These are phyloP conservation scores for Musa balbisiana DNA, from an alignment of 202 grass and related monocot species.

Conservation along the genomic window DNA sequence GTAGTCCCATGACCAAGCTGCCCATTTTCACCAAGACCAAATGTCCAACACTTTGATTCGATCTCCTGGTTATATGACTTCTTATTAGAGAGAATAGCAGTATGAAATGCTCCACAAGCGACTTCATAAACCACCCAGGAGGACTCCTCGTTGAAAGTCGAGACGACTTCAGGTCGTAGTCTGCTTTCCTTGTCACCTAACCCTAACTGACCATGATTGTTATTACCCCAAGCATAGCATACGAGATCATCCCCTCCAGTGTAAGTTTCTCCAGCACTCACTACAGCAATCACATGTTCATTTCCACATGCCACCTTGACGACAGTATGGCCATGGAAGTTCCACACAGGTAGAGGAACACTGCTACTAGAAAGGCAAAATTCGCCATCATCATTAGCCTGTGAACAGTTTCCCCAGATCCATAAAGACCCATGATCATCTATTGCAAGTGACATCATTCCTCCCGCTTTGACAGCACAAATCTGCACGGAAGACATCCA, in stretches of 20 bases:
- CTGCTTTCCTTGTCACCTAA: constrained; percentile 74
- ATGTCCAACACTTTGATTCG: constrained; percentile 88
- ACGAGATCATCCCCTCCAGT: constrained; percentile 47
- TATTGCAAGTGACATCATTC: constrained; percentile 98
- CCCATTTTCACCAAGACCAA: constrained; percentile 81
- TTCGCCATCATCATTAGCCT: constrained; percentile 47
- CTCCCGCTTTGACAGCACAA: constrained; percentile 73
- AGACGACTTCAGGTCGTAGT: constrained; percentile 49
- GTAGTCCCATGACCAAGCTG: constrained; percentile 94
- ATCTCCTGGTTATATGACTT: constrained; percentile 69
- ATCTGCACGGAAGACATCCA: constrained; percentile 40
- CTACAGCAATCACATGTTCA: constrained; percentile 83
- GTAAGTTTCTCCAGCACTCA: constrained; percentile 70
- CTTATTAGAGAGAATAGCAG: constrained; percentile 63
- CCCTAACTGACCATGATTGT: constrained; percentile 82
- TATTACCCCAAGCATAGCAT: constrained; percentile 89
- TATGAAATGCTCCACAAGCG: constrained; percentile 82
- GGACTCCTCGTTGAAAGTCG: constrained; percentile 53
- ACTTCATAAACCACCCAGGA: constrained; percentile 94
- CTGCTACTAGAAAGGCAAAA: constrained; percentile 42
- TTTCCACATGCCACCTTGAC: constrained; percentile 93
- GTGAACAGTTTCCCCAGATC: constrained; percentile 88
- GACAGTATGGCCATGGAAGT: constrained; percentile 78
- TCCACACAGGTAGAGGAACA: constrained; percentile 71
- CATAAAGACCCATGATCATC: constrained; percentile 79